Conservation (phyloP, 2,329 filamentous ascomycete genomes). For the Penicillium corylophilum region DNA sequence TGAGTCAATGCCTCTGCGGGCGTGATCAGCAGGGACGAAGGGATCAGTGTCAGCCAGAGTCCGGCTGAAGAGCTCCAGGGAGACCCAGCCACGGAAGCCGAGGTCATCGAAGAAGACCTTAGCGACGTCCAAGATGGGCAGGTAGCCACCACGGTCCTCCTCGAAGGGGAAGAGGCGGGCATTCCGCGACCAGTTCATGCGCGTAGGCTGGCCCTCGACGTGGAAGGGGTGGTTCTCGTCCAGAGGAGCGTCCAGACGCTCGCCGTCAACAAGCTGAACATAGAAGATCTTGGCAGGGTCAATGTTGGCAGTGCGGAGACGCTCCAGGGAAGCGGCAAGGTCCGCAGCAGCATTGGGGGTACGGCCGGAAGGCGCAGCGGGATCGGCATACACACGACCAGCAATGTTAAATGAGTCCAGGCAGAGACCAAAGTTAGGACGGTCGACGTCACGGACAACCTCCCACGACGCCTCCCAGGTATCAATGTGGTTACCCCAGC, state of each 20-base stretch:
- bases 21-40: conserved; percentile 23
- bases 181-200: conserved; percentile 78
- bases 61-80: conserved; percentile 25
- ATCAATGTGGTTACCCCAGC: conserved; percentile 68
- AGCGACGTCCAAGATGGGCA: conserved; percentile 63
- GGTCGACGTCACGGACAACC: conserved; percentile 62
- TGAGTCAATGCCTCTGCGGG: conserved; percentile 25
- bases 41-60: conserved; percentile 25
- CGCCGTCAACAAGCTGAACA: conserved; percentile 72
- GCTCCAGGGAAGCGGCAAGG: conserved; percentile 55
- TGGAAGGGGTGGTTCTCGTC: conserved; percentile 53
- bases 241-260: conserved; percentile 57
- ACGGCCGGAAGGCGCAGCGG: conserved; percentile 53
- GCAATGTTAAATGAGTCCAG: conserved; percentile 78
- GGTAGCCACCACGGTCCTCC: conserved; percentile 60
- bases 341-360: conserved; percentile 54
- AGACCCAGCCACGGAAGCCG: conserved; percentile 27
- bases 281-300: conserved; percentile 68
- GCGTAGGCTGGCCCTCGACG: conserved; percentile 54
- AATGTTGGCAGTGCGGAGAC: conserved; percentile 53
- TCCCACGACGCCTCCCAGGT: conserved; percentile 73
- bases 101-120: conserved; percentile 24
- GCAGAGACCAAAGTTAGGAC: conserved; percentile 75
- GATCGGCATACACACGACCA: conserved; percentile 70
- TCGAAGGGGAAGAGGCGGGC: conserved; percentile 68